Percentiles rank a stretch among this genome's conserved stretches.
Conservation (phyloP, 352 stramenopile genomes). For the Phytopythium litorale region DNA sequence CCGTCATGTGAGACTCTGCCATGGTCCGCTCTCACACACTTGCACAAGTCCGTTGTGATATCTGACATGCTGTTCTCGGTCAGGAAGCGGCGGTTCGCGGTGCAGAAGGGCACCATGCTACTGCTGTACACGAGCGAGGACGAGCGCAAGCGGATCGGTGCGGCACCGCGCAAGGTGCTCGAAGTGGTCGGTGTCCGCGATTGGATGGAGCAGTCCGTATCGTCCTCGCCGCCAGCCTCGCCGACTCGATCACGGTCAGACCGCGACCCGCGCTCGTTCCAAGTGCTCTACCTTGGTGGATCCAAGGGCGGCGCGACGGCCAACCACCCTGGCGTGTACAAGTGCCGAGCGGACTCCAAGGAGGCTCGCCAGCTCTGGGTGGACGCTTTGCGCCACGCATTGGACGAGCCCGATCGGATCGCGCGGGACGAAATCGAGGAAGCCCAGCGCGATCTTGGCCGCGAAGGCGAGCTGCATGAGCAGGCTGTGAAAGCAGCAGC, state of each 20-base stretch:
- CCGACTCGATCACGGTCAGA: not conserved
- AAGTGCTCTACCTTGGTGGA: constrained; percentile 6
- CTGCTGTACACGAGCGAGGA: constrained; percentile 51
- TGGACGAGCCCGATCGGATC: constrained; percentile 71
- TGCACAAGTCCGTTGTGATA: not conserved
- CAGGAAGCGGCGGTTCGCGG: constrained; percentile 70
- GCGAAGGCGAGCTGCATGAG: constrained; percentile 33
- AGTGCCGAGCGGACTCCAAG: constrained; percentile 53
- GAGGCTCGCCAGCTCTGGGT: constrained; percentile 59
- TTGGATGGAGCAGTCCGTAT: constrained; percentile 15
- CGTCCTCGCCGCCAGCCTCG: not conserved
- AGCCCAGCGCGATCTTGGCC: constrained; percentile 43
- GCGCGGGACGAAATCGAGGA: constrained; percentile 75
- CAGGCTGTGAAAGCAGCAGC: constrained; percentile 40
- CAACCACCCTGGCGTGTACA: constrained; percentile 39
- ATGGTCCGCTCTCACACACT: constrained; percentile 9
- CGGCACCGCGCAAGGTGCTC: constrained; percentile 50
- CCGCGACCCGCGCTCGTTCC: constrained; percentile 12
- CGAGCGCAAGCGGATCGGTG: constrained; percentile 34
- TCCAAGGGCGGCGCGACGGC: constrained; percentile 17
- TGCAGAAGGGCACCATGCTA: constrained; percentile 79
- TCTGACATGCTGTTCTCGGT: not conserved
- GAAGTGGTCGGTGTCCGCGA: constrained; percentile 50
- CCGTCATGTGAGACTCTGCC: constrained; percentile 28
- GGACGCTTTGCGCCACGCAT: constrained; percentile 46